Conservation (phyloP, 805 yeast species). For the Tanozyma kutaoensis region DNA sequence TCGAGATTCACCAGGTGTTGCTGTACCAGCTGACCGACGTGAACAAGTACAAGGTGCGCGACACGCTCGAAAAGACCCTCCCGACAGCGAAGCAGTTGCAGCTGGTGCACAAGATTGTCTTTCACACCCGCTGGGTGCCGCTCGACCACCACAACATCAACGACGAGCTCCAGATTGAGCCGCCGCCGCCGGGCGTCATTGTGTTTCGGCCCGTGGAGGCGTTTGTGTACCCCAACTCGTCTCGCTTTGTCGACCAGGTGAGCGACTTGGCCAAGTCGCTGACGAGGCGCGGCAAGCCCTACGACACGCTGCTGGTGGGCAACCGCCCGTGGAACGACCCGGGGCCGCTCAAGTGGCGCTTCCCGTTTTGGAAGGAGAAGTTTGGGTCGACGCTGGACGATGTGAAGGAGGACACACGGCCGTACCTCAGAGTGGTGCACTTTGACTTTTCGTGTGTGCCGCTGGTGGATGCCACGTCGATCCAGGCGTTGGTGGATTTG, state of each 20-base stretch:
- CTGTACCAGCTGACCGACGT: constrained; percentile 13
- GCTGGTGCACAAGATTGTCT: constrained; percentile 21
- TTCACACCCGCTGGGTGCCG: constrained; percentile 62
- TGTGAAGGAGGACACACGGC: constrained; percentile 34
- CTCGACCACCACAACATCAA: constrained; percentile 37
- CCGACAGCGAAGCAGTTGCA: constrained; percentile 12
- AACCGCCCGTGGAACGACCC: constrained; percentile 89
- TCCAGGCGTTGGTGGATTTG: constrained; percentile 68
- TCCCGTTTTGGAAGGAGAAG: constrained; percentile 11
- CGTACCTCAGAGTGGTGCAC: constrained; percentile 57
- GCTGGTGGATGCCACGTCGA: constrained; percentile 65
- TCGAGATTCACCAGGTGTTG: constrained; percentile 31
- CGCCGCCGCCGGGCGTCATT: constrained; percentile 86
- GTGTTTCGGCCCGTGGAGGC: constrained; percentile 77
- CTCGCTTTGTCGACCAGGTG: constrained; percentile 57
- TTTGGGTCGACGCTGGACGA: constrained; percentile 2
- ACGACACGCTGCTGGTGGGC: constrained; percentile 22
- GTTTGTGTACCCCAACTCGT: constrained; percentile 70
- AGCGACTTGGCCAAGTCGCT: constrained; percentile 48
- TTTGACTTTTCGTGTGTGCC: constrained; percentile 73
- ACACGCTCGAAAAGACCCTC: constrained; percentile 4
- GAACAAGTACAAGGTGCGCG: constrained; percentile 9
- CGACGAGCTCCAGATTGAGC: constrained; percentile 39
- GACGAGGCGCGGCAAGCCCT: constrained; percentile 50
- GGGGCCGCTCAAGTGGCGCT: constrained; percentile 38